A percentile compares a stretch with the other conserved stretches of the same genome.
Evolutionary conservation across 176 grass and related monocot genomes (phyloP).

Genomic region (Thinopyrum elongatum): DNA sequence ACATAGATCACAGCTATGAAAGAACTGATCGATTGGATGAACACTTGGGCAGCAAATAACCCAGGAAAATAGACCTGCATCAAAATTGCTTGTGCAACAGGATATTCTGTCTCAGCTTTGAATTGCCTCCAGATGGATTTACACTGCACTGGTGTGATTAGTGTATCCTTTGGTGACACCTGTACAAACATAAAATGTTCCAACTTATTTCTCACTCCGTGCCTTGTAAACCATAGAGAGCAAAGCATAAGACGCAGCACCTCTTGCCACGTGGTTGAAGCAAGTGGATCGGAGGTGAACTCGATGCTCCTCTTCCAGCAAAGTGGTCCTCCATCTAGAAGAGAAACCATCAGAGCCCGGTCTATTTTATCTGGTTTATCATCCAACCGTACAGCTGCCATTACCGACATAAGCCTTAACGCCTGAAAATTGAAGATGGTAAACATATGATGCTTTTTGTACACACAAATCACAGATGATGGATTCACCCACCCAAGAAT

Average conservation of each 20-base stretch:
- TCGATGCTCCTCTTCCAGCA: slow-evolving; percentile 44
- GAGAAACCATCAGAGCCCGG: slow-evolving; percentile 42
- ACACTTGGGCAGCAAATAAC: background rate
- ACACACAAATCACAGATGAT: slow-evolving; percentile 6
- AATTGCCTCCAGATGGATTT: slow-evolving; percentile 85
- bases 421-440: slow-evolving; percentile 58
- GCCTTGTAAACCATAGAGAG: slow-evolving; percentile 8
- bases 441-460: slow-evolving; percentile 23
- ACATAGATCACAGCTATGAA: slow-evolving; percentile 13
- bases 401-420: slow-evolving; percentile 69
- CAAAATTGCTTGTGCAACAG: slow-evolving; percentile 57
- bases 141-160: slow-evolving; percentile 85
- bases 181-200: slow-evolving; percentile 22
- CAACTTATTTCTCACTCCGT: slow-evolving; percentile 5
- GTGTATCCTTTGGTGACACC: slow-evolving; percentile 59
- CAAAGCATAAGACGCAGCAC: slow-evolving; percentile 27
- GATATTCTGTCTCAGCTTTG: slow-evolving; percentile 69
- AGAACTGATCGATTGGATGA: background rate
- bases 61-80: slow-evolving; percentile 36
- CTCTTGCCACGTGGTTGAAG: slow-evolving; percentile 87
- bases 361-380: slow-evolving; percentile 82
- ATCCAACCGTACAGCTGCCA: slow-evolving; percentile 65
- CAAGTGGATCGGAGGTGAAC: slow-evolving; percentile 58
- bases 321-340: slow-evolving; percentile 58
- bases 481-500: background rate